Conservation (phyloP, 2,329 filamentous ascomycete genomes). For the Rosellinia necatrix region DNA sequence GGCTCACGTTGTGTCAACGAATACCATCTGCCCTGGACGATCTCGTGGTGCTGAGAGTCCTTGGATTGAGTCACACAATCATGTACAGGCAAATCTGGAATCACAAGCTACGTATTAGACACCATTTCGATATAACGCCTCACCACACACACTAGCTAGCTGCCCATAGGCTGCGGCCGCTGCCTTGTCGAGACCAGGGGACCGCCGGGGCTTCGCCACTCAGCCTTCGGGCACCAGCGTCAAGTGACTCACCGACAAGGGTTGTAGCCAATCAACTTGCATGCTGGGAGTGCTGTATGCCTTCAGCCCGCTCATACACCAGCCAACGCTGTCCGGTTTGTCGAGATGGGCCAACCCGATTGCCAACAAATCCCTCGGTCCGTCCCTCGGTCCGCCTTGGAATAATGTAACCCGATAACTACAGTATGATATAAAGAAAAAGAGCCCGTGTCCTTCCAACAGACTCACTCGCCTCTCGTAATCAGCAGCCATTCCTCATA, state of each 20-base stretch:
- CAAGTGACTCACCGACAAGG: conserved; percentile 23
- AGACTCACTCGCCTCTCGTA: too few relatives aligned
- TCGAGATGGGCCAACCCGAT: not conserved
- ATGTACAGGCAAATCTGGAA: not conserved
- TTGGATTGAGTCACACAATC: conserved; percentile 12
- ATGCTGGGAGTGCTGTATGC: conserved; percentile 15
- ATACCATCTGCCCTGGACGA: too few relatives aligned
- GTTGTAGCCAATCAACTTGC: conserved; percentile 26
- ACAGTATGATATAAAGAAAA: not conserved
- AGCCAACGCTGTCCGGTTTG: conserved; percentile 15
- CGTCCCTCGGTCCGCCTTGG: too few relatives aligned
- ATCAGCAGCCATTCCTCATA: too few relatives aligned
- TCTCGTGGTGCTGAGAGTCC: not conserved
- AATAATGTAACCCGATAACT: too few relatives aligned
- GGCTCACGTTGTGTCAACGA: too few relatives aligned
- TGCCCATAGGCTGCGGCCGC: conserved; percentile 9
- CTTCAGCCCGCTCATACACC: conserved; percentile 9
- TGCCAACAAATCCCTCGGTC: too few relatives aligned
- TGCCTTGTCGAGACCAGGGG: conserved; percentile 17
- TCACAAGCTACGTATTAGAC: not conserved
- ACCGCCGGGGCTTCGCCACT: conserved; percentile 11
- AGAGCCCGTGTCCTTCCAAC: not conserved
- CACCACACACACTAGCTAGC: not conserved
- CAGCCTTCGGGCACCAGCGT: not conserved
- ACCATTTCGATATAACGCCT: not conserved